These are phyloP conservation scores for Scleromitrula shiraiana DNA, from an alignment of 2,329 filamentous ascomycete species.

Conservation along the genomic window DNA sequence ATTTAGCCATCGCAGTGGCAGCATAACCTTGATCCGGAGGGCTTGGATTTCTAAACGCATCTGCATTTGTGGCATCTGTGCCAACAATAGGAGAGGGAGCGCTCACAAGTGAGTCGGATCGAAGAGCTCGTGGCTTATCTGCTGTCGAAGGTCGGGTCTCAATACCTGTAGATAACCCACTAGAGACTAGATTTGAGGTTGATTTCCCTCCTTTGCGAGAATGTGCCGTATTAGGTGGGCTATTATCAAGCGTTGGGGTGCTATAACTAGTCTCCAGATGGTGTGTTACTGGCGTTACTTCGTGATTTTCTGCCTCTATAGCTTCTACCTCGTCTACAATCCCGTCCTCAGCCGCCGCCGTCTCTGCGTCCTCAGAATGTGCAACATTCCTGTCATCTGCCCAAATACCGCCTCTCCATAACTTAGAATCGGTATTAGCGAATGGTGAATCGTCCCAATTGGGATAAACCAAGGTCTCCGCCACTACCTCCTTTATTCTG, in stretches of 20 bases:
- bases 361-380: conserved; percentile 32
- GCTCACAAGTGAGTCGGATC: conserved; percentile 54
- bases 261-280: conserved; percentile 50
- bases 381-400: conserved; percentile 44
- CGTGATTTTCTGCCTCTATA: conserved; percentile 30
- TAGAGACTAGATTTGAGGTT: conserved; percentile 24
- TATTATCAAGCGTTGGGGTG: conserved; percentile 37
- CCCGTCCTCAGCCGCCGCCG: conserved; percentile 36
- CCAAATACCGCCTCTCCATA: conserved; percentile 80
- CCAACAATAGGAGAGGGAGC: conserved; percentile 58
- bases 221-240: conserved; percentile 38
- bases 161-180: conserved; percentile 41
- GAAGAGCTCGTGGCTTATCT: conserved; percentile 47
- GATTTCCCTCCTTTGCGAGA: conserved; percentile 37
- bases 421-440: conserved; percentile 68
- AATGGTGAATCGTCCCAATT: conserved; percentile 98
- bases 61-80: conserved; percentile 58
- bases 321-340: conserved; percentile 37
- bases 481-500: conserved; percentile 86
- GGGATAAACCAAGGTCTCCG: conserved; percentile 82
- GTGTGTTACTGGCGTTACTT: conserved; percentile 32
- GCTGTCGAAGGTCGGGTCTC: conserved; percentile 36
- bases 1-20: conserved; percentile 56
- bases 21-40: conserved; percentile 52
- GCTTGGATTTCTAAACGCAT: conserved; percentile 49